Conservation (phyloP, 2,329 filamentous ascomycete species). For the Fusarium verticillioides region DNA sequence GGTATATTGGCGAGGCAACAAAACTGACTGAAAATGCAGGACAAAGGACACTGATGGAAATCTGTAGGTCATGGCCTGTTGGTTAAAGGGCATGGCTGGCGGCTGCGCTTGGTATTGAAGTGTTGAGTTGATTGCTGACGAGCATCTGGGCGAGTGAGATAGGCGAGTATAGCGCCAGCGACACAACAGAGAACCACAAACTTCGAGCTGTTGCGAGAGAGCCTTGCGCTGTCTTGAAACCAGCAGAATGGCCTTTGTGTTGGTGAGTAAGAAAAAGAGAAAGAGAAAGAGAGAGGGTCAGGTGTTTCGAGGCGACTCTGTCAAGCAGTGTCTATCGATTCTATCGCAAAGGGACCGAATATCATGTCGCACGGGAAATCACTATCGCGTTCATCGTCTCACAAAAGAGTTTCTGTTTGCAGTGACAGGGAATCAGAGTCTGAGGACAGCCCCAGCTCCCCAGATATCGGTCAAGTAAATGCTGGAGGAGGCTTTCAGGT, state of each 20-base stretch:
- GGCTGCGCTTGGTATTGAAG: conserved; percentile 32
- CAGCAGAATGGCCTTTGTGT: neutral
- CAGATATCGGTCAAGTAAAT: neutral
- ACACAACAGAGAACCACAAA: conserved; percentile 18
- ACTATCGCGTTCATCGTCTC: conserved; percentile 28
- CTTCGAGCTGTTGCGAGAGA: conserved; percentile 13
- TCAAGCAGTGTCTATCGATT: conserved; percentile 18
- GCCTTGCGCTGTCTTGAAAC: conserved; percentile 6
- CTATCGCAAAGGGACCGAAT: conserved; percentile 24
- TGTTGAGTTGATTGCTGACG: conserved; percentile 44
- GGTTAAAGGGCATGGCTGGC: conserved; percentile 53
- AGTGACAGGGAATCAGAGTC: neutral
- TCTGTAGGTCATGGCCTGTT: conserved; percentile 56
- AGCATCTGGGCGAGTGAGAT: conserved; percentile 53
- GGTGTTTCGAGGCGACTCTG: conserved; percentile 2
- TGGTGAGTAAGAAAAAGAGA: neutral
- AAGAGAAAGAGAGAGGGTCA: conserved; percentile 2
- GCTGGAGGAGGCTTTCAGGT: neutral
- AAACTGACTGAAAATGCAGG: conserved; percentile 43
- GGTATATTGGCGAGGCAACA: conserved; percentile 42
- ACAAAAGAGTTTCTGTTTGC: conserved; percentile 7
- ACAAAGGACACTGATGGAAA: conserved; percentile 41
- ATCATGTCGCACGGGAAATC: conserved; percentile 30
- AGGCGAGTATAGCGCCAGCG: conserved; percentile 42
- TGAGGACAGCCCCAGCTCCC: neutral